These are phyloP conservation scores for Zymoseptoria passerinii DNA, from an alignment of 2,329 filamentous ascomycete species.

Conservation along the genomic window DNA sequence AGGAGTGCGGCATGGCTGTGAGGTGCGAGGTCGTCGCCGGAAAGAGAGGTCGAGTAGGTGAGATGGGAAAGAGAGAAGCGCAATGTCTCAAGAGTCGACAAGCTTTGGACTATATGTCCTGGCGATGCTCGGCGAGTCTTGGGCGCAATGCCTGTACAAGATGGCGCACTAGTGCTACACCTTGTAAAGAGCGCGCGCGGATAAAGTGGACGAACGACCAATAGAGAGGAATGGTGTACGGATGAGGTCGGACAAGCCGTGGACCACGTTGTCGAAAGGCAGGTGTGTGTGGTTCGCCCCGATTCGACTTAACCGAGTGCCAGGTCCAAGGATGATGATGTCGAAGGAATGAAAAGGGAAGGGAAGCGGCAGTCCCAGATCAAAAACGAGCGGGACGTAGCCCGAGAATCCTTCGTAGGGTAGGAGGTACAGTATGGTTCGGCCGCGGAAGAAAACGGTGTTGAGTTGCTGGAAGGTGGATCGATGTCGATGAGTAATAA, in stretches of 20 bases:
- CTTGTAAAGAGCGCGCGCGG: not conserved
- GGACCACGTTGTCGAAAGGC: not conserved
- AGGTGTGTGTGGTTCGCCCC: not conserved
- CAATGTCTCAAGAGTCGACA: constrained; percentile 3
- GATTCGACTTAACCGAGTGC: not conserved
- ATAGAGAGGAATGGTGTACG: not conserved
- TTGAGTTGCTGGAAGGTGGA: no score
- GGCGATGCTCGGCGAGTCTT: not conserved
- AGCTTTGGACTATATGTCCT: not conserved
- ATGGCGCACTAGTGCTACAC: not conserved
- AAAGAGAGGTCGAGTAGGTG: not conserved
- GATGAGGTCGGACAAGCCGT: not conserved
- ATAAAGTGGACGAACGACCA: not conserved
- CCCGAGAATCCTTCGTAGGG: not conserved
- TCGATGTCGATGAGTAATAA: no score
- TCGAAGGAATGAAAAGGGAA: not conserved
- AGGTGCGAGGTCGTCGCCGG: not conserved
- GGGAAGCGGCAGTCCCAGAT: not conserved
- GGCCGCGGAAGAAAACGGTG: no score
- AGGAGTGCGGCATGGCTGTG: constrained; percentile 24
- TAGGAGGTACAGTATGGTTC: no score
- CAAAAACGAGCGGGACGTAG: not conserved
- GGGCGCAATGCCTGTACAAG: not conserved
- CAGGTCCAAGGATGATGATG: not conserved
- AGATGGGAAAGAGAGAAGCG: not conserved